Evolutionary conservation across 2,329 filamentous ascomycete genomes (phyloP), one percentile per base, ranked within the genome.

Genomic region (Cadophora gregata): DNA sequence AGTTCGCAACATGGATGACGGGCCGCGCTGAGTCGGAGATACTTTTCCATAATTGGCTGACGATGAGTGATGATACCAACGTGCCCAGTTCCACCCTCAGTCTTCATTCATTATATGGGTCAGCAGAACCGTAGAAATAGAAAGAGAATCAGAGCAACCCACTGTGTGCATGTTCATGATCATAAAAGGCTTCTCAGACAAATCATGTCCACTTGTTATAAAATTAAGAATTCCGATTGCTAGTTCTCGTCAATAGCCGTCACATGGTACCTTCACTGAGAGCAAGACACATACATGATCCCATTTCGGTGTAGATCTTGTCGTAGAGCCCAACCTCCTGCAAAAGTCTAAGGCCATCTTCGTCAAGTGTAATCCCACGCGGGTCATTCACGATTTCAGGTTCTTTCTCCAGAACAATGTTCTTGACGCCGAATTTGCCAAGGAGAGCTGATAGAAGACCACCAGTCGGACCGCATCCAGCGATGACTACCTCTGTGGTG

Each of bases 321-420:
- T 64, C 38, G 12, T 59, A 31, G 5, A 64, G n/a, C 2, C 62
- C 62, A 48, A 64, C 4, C 7, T 64, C 51, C 14, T 48, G 29
- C 7, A 64, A 21, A 1, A 64, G 9, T 27, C 62, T 58, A 3
- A 58, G 16, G 3, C 31, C 62, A 59, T 64, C 62, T 21, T 47
- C 62, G 10, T 38, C 53, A 16, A 64, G 62, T 38, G 19, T 45
- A 38, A 64, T 47, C 19, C 62, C 62, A 3, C 62, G 36, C 10
- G 62, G 62, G 24, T 64, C 62, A 10, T 64, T 53, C n/a, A 38
- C 50, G 3, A 64, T 47, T 24, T 31, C 51, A 6, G 53, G n/a
- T 21, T 64, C 62, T 47, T 59, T 58, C 21, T 64, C 62, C 9
- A 64, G 24, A 24, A 64, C 29, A n/a, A 59, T 64, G 24, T 51